Evolutionary conservation across 1,284 basidiomycete species (phyloP).

Genomic region (Puccinia hordei): DNA sequence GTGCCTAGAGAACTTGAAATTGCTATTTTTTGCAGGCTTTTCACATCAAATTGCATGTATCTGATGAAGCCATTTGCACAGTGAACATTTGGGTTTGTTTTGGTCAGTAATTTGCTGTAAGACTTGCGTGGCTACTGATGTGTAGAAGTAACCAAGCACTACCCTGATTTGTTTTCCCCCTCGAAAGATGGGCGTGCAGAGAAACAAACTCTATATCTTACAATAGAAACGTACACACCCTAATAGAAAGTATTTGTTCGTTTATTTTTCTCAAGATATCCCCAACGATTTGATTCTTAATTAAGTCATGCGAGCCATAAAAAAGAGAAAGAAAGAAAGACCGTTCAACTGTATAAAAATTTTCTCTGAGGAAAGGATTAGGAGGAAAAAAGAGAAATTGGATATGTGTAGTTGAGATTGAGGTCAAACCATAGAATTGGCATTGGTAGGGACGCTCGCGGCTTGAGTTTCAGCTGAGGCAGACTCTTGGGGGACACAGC

Average conservation of each 20-base stretch:
- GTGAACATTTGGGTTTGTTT: too few species aligned
- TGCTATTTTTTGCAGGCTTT: too few species aligned
- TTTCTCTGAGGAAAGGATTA: constrained; percentile 2
- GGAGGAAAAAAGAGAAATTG: background rate
- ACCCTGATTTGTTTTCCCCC: too few species aligned
- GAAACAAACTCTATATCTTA: background rate
- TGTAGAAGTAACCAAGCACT: too few species aligned
- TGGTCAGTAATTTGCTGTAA: too few species aligned
- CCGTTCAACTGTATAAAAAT: constrained; percentile 11
- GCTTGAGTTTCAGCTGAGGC: background rate
- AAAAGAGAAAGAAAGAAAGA: background rate
- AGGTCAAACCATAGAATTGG: constrained; percentile 42
- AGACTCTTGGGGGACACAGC: constrained; percentile 24
- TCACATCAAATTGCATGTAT: too few species aligned
- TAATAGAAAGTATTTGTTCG: background rate
- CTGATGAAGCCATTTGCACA: too few species aligned
- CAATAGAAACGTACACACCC: too few species aligned
- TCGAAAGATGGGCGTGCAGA: too few species aligned
- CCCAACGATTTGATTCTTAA: background rate
- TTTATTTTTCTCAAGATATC: background rate
- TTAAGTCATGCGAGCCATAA: constrained; percentile 11
- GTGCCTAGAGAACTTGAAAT: too few species aligned
- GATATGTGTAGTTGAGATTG: background rate
- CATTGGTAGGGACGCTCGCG: background rate
- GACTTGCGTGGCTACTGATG: too few species aligned